Conservation (phyloP, 352 stramenopile species). For the Pythium monospermum region DNA sequence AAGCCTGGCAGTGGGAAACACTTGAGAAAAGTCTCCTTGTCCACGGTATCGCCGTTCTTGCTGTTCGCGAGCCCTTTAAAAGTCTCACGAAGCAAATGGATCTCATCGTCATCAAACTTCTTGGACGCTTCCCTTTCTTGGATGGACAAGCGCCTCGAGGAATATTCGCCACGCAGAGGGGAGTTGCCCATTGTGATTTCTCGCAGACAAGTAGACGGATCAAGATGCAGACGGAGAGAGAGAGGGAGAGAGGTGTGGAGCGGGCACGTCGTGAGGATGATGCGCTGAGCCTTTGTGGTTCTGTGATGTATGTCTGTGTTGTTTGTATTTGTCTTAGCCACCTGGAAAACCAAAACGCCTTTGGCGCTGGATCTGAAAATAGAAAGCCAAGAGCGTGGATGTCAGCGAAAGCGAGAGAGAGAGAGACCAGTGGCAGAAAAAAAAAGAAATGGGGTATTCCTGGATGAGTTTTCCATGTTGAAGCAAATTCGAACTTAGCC, state of each 20-base stretch:
- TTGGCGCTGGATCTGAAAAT: no score
- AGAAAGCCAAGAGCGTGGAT: no score
- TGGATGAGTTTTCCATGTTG: no score
- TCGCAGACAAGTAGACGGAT: neutral
- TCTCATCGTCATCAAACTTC: conserved; percentile 73
- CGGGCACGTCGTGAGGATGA: neutral
- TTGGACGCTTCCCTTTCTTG: conserved; percentile 70
- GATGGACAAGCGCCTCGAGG: conserved; percentile 33
- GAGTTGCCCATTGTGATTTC: conserved; percentile 70
- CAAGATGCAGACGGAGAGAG: neutral
- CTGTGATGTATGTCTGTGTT: no score
- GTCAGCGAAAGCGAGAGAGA: no score
- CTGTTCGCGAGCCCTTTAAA: conserved; percentile 69
- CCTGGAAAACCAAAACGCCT: no score
- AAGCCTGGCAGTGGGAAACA: conserved; percentile 90
- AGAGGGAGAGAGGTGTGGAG: neutral
- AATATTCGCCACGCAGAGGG: conserved; percentile 48
- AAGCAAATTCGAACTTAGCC: no score
- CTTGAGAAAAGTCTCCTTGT: conserved; percentile 94
- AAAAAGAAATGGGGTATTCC: no score
- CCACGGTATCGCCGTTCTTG: conserved; percentile 65
- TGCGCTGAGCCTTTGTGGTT: no score
- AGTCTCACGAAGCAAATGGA: conserved; percentile 69
- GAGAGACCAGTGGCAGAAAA: no score
- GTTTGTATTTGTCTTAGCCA: no score